phyloP scores from a whole-genome alignment of 345 rosid species.

The Citrus trifoliata region DNA sequence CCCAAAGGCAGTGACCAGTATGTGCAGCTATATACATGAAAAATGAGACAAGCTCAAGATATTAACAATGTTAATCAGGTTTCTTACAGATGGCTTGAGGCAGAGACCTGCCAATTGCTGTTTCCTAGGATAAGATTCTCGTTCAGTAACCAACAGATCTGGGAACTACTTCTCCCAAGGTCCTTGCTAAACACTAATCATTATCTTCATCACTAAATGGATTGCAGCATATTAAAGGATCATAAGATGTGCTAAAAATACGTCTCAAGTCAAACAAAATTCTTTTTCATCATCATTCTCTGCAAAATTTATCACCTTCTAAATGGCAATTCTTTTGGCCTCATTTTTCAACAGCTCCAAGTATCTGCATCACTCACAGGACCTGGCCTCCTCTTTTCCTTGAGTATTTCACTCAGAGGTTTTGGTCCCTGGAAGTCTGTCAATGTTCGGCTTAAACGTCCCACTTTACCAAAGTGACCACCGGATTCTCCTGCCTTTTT shows the following conservation, averaged over 20 bases:
- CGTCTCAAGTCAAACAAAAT: not conserved
- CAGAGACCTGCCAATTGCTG: not conserved
- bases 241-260: not conserved
- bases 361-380: not conserved
- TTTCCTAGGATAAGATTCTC: not conserved
- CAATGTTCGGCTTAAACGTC: conserved; percentile 2
- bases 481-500: conserved; percentile 24
- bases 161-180: not conserved
- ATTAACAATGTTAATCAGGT: not conserved
- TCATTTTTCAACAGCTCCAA: conserved; percentile 2
- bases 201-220: not conserved
- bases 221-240: not conserved
- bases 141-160: not conserved
- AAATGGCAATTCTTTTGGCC: not conserved
- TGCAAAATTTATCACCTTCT: not conserved
- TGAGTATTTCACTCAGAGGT: conserved; percentile 52
- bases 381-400: conserved; percentile 31
- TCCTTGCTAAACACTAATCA: not conserved
- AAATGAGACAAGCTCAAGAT: not conserved
- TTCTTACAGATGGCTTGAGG: not conserved
- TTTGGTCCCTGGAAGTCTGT: conserved; percentile 51
- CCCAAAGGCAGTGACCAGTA: not conserved
- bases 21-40: not conserved
- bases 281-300: not conserved
- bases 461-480: conserved; percentile 2